Evolutionary conservation across 2,329 filamentous ascomycete genomes (phyloP).

Genomic region (Daldinia sp.): DNA sequence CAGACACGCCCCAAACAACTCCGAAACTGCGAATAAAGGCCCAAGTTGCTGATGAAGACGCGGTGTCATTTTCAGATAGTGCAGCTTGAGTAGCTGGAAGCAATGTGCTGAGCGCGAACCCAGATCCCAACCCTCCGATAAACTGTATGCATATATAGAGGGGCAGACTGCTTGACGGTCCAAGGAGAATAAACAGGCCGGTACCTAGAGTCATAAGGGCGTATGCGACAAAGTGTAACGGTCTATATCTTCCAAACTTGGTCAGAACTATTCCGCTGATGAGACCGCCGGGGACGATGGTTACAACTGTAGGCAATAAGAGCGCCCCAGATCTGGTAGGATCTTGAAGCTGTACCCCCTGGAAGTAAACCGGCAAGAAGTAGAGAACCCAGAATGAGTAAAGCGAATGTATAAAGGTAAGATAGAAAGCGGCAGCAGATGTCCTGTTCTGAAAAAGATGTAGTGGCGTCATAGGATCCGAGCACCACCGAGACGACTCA

Average conservation of each 20-base stretch:
- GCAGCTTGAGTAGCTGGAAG: constrained; percentile 56
- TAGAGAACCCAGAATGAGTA: constrained; percentile 54
- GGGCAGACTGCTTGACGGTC: constrained; percentile 46
- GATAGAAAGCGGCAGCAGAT: constrained; percentile 46
- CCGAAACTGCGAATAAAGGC: constrained; percentile 58
- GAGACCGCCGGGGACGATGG: constrained; percentile 49
- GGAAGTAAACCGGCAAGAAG: constrained; percentile 67
- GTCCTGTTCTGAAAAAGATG: constrained; percentile 61
- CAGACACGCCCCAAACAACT: constrained; percentile 56
- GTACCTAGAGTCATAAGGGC: constrained; percentile 55
- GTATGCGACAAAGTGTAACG: constrained; percentile 54
- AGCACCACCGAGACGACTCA: constrained; percentile 44
- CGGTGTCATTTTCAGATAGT: constrained; percentile 48
- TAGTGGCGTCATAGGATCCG: constrained; percentile 56
- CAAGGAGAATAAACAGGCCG: constrained; percentile 57
- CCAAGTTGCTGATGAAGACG: constrained; percentile 52
- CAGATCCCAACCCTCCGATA: constrained; percentile 54
- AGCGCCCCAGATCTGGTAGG: constrained; percentile 71
- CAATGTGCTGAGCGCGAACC: constrained; percentile 53
- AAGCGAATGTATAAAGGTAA: constrained; percentile 55
- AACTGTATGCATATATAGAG: constrained; percentile 55
- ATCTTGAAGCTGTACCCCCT: constrained; percentile 69
- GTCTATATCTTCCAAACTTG: constrained; percentile 52
- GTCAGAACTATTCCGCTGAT: constrained; percentile 50
- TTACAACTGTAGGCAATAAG: constrained; percentile 45